Percentiles rank a stretch among this genome's conserved stretches.
Evolutionary conservation across 306 rosid species (phyloP).

Genomic region (Morella rubra): DNA sequence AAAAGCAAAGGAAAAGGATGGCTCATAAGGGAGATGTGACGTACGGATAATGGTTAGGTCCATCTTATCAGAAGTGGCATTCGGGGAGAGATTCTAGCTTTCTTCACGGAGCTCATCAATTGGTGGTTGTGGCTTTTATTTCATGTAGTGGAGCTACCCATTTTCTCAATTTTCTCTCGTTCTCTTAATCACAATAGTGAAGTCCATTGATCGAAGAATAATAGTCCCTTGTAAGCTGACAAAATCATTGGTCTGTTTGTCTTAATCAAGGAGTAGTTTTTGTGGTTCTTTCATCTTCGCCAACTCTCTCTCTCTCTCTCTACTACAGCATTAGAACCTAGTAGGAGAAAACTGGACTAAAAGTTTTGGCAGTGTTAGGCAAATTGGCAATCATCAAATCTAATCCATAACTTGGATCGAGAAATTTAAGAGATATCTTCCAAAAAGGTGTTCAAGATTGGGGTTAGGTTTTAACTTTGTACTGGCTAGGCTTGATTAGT

Average conservation of each 20-base stretch:
- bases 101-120: slow-evolving; percentile 13
- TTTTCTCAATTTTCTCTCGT: not conserved
- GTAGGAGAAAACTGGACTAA: slow-evolving; percentile 2
- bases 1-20: slow-evolving; percentile 21
- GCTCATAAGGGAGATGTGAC: slow-evolving; percentile 25
- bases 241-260: not conserved
- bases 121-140: slow-evolving; percentile 19
- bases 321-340: not conserved
- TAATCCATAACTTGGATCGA: slow-evolving; percentile 1
- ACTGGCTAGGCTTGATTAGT: not conserved
- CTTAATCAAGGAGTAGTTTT: not conserved
- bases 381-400: not conserved
- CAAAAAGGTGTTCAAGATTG: not conserved
- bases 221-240: not conserved
- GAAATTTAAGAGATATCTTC: not conserved
- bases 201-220: not conserved
- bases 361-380: slow-evolving; percentile 11
- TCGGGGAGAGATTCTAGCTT: slow-evolving; percentile 17
- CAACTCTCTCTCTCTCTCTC: too few relatives aligned
- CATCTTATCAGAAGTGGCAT: slow-evolving; percentile 25
- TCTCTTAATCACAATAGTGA: not conserved
- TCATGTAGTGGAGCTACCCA: slow-evolving; percentile 9
- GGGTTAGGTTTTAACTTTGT: not conserved
- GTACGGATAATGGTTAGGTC: slow-evolving; percentile 30
- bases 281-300: not conserved